Evolutionary conservation across 257 asterid genomes (phyloP).

Genomic region (Gardenia jasminoides): DNA sequence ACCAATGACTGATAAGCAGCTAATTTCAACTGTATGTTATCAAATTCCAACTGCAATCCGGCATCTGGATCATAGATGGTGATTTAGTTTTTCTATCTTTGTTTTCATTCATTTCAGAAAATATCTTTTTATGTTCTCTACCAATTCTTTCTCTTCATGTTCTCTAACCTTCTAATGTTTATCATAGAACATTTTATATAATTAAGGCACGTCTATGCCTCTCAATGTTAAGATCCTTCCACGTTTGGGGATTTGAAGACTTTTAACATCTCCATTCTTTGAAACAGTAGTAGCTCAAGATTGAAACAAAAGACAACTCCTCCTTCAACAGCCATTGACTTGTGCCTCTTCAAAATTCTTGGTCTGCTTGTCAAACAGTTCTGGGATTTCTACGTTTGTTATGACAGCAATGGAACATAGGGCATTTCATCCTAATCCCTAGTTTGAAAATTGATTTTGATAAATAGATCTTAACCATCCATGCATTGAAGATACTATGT

Average conservation of each 20-base stretch:
- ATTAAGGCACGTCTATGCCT: not conserved
- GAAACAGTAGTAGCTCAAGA: not conserved
- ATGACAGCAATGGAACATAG: not conserved
- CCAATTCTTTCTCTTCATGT: not conserved
- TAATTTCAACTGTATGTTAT: not conserved
- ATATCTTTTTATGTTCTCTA: not conserved
- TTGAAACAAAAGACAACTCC: not conserved
- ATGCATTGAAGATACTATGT: not conserved
- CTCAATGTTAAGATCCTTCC: slow-evolving; percentile 2
- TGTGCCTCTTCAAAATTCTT: not conserved
- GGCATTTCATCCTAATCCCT: not conserved
- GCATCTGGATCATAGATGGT: not conserved
- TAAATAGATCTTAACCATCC: not conserved
- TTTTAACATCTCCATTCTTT: not conserved
- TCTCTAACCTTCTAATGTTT: too few relatives aligned
- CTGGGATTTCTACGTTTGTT: not conserved
- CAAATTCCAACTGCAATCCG: not conserved
- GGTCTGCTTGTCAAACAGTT: not conserved
- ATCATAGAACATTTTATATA: not conserved
- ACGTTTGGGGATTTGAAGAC: not conserved
- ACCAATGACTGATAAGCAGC: not conserved
- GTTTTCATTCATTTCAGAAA: not conserved
- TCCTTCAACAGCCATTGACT: not conserved
- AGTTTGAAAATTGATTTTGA: not conserved
- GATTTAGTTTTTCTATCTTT: not conserved